Evolutionary conservation across 2,329 filamentous ascomycete species (phyloP), one percentile per base, ranked within the genome.

Genomic region (Exophiala aquamarina): DNA sequence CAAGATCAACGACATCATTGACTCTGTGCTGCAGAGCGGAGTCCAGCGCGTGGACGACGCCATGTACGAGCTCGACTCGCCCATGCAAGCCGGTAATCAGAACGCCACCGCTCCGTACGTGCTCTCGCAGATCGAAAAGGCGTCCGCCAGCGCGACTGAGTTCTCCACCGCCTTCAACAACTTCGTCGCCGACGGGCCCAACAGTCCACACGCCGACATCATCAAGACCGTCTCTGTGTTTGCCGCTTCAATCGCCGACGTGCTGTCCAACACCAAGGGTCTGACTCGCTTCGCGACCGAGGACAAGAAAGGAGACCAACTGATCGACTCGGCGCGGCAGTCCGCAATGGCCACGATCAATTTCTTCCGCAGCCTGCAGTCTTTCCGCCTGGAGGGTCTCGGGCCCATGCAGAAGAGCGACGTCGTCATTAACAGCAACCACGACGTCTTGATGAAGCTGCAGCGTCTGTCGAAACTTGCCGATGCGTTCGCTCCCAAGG

Each of bases 141-240:
- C 93, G 1, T 93, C 91, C 6, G 83, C 90, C 8, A 95, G 84
- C 56, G 89, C 93, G 10, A 97, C 94, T 69, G 93, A 98, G 66
- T 98, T 98, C 69, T 93, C 92, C 1, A 97, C 92, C 0, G 86
- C 93, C 0, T 98, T 97, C 77, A 98, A 96, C 74, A 95, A 95
- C 70, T 97, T 94, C 68, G 94, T 98, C 61, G 93, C 92, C 6
- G 93, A 98, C 64, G 93, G 93, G 0, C 91, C 92, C 4, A 95
- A 91, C 67, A 89, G 88, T 64, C 84, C 84, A 8, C 89, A 96
- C 62, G 82, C 87, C 2, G 91, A 95, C 50, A 86, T 98, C 52
- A 97, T 97, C 68, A 90, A 90, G 65, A 89, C 89, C 1, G 87
- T 95, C 60, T 93, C 89, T 62, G 81, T 90, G 42, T 96, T 97